phyloP scores from a whole-genome alignment of 495 filamentous ascomycete genomes.

The Tuber microsphaerosporum region DNA sequence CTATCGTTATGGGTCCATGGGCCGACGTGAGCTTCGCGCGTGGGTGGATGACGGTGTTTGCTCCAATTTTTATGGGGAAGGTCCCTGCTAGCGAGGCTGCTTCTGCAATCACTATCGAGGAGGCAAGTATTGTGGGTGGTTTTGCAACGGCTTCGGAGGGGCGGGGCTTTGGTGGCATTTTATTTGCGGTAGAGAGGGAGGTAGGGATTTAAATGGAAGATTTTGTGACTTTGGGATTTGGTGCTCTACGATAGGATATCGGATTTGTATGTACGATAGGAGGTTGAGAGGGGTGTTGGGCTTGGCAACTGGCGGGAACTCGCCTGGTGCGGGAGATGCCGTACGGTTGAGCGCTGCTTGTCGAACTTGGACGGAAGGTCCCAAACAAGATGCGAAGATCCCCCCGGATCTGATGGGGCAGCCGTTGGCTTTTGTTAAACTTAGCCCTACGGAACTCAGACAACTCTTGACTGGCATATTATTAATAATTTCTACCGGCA shows the following conservation, averaged over 20 bases:
- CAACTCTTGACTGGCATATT: too few relatives aligned
- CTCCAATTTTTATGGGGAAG: conserved; percentile 62
- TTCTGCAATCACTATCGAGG: conserved; percentile 66
- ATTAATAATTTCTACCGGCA: too few relatives aligned
- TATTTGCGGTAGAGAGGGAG: not conserved
- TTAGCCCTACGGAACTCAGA: too few relatives aligned
- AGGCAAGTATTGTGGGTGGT: conserved; percentile 63
- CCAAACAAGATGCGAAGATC: too few relatives aligned
- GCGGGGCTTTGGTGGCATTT: conserved; percentile 38
- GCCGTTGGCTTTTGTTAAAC: too few relatives aligned
- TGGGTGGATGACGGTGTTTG: conserved; percentile 74
- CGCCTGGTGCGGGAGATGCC: not conserved
- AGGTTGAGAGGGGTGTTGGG: not conserved
- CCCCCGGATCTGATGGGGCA: too few relatives aligned
- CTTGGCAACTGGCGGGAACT: not conserved
- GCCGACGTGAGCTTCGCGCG: conserved; percentile 62
- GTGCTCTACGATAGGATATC: not conserved
- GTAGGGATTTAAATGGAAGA: not conserved
- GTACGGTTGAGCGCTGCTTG: too few relatives aligned
- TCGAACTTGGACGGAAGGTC: too few relatives aligned
- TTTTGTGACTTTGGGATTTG: conserved; percentile 1
- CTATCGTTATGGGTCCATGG: conserved; percentile 64
- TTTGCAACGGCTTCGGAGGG: conserved; percentile 48
- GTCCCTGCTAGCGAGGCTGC: conserved; percentile 65
- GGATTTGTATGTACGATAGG: not conserved